phyloP scores from a whole-genome alignment of 345 rosid genomes.

The Lumnitzera littorea region DNA sequence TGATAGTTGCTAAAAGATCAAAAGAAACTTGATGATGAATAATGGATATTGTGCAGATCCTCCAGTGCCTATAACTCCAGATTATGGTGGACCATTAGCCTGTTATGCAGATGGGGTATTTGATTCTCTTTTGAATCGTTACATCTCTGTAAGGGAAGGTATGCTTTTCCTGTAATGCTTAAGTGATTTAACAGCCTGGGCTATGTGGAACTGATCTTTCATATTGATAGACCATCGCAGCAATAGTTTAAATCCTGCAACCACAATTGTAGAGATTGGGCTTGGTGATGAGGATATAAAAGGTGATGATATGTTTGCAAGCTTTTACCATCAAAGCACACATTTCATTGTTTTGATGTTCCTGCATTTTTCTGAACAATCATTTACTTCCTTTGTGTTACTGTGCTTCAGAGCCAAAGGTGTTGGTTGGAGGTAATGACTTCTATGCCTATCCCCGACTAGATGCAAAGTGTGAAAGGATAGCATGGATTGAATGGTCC shows the following conservation, averaged over 20 bases:
- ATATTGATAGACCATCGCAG: constrained; percentile 53
- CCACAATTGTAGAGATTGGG: constrained; percentile 46
- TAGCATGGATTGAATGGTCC: constrained; percentile 93
- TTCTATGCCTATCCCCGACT: constrained; percentile 96
- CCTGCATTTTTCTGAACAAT: not conserved
- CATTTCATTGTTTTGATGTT: too few species aligned
- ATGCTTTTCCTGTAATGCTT: not conserved
- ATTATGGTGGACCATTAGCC: constrained; percentile 55
- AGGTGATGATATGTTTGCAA: constrained; percentile 32
- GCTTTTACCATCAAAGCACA: too few species aligned
- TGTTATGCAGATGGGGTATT: constrained; percentile 88
- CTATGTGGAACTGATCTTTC: not conserved
- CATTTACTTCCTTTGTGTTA: not conserved
- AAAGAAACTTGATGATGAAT: not conserved
- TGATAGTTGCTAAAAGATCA: too few species aligned
- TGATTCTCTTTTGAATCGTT: constrained; percentile 58
- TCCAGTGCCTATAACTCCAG: constrained; percentile 71
- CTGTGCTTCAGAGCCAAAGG: constrained; percentile 55
- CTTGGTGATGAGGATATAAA: constrained; percentile 33
- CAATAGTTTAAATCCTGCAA: constrained; percentile 46
- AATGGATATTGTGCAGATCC: constrained; percentile 29
- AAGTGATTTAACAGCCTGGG: not conserved
- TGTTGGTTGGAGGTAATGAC: constrained; percentile 65
- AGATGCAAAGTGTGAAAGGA: constrained; percentile 53
- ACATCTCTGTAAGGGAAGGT: constrained; percentile 86